Conservation (phyloP, 441 rosid genomes). For the Populus hybrid region DNA sequence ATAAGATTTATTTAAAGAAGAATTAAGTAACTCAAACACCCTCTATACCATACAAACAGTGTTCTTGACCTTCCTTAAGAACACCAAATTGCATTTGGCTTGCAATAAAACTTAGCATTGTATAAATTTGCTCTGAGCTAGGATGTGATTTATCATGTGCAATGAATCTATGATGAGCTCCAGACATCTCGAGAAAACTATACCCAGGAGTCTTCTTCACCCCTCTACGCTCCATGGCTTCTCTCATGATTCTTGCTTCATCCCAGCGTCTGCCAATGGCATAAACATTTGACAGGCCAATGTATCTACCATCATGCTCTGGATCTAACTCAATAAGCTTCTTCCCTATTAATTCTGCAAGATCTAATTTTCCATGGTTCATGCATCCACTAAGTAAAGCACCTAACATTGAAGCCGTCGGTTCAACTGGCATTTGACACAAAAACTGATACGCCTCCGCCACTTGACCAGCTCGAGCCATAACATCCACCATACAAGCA, state of each 20-base stretch:
- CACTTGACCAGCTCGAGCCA: constrained; percentile 66
- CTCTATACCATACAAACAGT: neutral
- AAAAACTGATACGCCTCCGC: constrained; percentile 55
- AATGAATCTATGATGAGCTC: constrained; percentile 49
- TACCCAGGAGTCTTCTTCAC: constrained; percentile 68
- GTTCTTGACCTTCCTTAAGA: constrained; percentile 22
- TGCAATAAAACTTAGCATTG: constrained; percentile 35
- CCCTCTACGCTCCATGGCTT: constrained; percentile 72
- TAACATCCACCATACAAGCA: constrained; percentile 77
- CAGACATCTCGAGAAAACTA: constrained; percentile 52
- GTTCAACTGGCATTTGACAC: constrained; percentile 46
- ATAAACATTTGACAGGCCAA: constrained; percentile 62
- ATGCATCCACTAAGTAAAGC: constrained; percentile 73
- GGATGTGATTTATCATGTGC: constrained; percentile 66
- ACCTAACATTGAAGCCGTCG: constrained; percentile 66
- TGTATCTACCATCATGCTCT: constrained; percentile 60
- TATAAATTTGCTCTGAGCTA: constrained; percentile 33
- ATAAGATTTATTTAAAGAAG: neutral
- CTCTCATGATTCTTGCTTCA: constrained; percentile 56
- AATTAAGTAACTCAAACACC: neutral
- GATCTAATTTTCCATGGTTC: constrained; percentile 53
- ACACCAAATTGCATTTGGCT: constrained; percentile 43
- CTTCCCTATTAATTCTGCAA: constrained; percentile 65
- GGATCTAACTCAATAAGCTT: constrained; percentile 70
- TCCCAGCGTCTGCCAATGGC: constrained; percentile 52